phyloP scores from a whole-genome alignment of 768 basidiomycete species.

The Xerocomellus chrysenteron region DNA sequence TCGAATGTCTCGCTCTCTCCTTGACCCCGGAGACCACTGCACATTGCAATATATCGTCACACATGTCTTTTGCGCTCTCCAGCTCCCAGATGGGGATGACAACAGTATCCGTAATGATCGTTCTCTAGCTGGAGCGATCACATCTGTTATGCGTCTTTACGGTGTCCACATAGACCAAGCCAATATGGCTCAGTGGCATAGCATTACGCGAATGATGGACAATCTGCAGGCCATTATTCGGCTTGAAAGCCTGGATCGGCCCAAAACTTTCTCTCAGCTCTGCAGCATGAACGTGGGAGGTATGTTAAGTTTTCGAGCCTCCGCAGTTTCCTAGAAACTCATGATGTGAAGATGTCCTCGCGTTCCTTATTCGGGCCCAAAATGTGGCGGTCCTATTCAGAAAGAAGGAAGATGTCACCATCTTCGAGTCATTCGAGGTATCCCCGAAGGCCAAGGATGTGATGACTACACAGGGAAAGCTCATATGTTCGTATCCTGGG shows the following conservation, averaged over 20 bases:
- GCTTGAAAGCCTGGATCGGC: neutral
- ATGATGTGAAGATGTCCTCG: slow-evolving; percentile 33
- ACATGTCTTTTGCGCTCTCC: slow-evolving; percentile 45
- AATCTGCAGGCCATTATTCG: slow-evolving; percentile 15
- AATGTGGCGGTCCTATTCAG: slow-evolving; percentile 49
- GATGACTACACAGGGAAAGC: slow-evolving; percentile 41
- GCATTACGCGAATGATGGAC: slow-evolving; percentile 30
- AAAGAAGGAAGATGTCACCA: slow-evolving; percentile 22
- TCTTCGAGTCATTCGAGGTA: slow-evolving; percentile 49
- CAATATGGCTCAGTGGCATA: slow-evolving; percentile 28
- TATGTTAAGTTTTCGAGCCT: neutral
- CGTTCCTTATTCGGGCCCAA: slow-evolving; percentile 43
- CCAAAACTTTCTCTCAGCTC: slow-evolving; percentile 22
- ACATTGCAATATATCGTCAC: slow-evolving; percentile 34
- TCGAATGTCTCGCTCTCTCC: slow-evolving; percentile 1
- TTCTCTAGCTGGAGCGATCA: slow-evolving; percentile 24
- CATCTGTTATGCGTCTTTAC: slow-evolving; percentile 23
- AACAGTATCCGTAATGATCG: slow-evolving; percentile 23
- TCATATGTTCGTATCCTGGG: slow-evolving; percentile 45
- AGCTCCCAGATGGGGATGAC: slow-evolving; percentile 41
- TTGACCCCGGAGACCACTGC: neutral
- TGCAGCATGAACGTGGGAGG: slow-evolving; percentile 20
- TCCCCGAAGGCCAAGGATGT: slow-evolving; percentile 37
- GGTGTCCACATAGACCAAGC: neutral
- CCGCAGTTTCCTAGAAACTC: neutral